phyloP scores from a whole-genome alignment of 2,329 filamentous ascomycete species.

The Tolypocladium tundrense region DNA sequence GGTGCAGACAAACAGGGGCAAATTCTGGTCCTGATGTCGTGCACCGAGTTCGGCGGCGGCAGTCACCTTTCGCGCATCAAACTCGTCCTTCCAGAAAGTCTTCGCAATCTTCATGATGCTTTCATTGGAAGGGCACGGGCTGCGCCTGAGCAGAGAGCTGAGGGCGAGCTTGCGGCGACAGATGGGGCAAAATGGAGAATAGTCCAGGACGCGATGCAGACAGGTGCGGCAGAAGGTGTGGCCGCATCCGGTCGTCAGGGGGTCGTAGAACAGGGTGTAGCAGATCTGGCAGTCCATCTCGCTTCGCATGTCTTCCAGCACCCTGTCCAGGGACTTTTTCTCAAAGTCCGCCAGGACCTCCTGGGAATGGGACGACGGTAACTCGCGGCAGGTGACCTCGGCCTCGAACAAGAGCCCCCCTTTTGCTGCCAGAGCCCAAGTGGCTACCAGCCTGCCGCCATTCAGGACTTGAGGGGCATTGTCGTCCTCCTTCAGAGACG shows the following conservation, averaged over 20 bases:
- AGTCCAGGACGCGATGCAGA: slow-evolving; percentile 64
- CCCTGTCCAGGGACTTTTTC: slow-evolving; percentile 29
- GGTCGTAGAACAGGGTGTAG: slow-evolving; percentile 71
- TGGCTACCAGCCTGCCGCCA: slow-evolving; percentile 53
- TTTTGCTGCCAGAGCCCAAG: slow-evolving; percentile 54
- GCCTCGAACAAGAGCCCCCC: slow-evolving; percentile 48
- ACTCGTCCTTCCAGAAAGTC: slow-evolving; percentile 57
- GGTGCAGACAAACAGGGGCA: slow-evolving; percentile 73
- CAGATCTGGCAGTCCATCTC: slow-evolving; percentile 88
- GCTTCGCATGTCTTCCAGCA: slow-evolving; percentile 51
- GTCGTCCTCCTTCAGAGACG: slow-evolving; percentile 26
- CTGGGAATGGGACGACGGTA: slow-evolving; percentile 12
- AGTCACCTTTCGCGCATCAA: slow-evolving; percentile 46
- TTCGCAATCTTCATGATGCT: slow-evolving; percentile 53
- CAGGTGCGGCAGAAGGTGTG: slow-evolving; percentile 84
- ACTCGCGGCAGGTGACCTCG: slow-evolving; percentile 39
- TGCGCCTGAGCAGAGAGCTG: slow-evolving; percentile 29
- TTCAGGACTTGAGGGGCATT: slow-evolving; percentile 25
- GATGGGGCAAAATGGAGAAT: slow-evolving; percentile 68
- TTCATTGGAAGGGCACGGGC: slow-evolving; percentile 45
- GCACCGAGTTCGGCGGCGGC: slow-evolving; percentile 47
- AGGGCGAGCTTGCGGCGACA: slow-evolving; percentile 58
- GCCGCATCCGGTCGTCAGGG: slow-evolving; percentile 74
- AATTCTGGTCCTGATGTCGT: slow-evolving; percentile 45
- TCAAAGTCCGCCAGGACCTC: slow-evolving; percentile 16